Percentiles rank a stretch among this genome's conserved stretches.
Conservation (phyloP, 2,329 filamentous ascomycete species). For the Fusarium pseudonygamai region DNA sequence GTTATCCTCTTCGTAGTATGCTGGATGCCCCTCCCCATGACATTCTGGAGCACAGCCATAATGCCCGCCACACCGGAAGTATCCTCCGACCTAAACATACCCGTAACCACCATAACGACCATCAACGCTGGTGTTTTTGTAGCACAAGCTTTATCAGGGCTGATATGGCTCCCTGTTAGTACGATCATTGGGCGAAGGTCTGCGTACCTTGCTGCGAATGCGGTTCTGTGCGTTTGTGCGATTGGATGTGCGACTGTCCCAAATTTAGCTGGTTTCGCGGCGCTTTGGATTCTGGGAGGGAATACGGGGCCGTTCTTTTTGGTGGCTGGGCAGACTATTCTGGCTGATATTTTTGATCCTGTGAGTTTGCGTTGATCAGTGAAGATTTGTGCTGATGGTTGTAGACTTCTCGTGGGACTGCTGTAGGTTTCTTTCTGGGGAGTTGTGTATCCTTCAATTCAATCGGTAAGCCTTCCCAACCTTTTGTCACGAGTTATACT, state of each 20-base stretch:
- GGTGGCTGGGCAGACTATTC: constrained; percentile 40
- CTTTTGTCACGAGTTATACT: background rate
- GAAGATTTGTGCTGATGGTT: too few species aligned
- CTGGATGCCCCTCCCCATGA: constrained; percentile 44
- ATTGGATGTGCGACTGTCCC: constrained; percentile 35
- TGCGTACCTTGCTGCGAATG: constrained; percentile 40
- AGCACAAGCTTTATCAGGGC: constrained; percentile 36
- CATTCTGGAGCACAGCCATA: constrained; percentile 42
- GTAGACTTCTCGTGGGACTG: constrained; percentile 28
- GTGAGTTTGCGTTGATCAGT: background rate
- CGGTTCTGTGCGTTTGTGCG: constrained; percentile 33
- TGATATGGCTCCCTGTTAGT: constrained; percentile 41
- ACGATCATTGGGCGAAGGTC: constrained; percentile 38
- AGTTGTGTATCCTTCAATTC: constrained; percentile 41
- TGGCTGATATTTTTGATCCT: constrained; percentile 42
- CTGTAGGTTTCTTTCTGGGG: constrained; percentile 41
- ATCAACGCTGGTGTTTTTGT: constrained; percentile 40
- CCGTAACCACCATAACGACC: constrained; percentile 30
- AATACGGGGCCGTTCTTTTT: constrained; percentile 42
- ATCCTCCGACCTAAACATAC: constrained; percentile 20
- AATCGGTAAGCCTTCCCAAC: constrained; percentile 26
- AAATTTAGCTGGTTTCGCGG: constrained; percentile 34
- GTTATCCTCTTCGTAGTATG: constrained; percentile 43
- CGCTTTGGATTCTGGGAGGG: constrained; percentile 39
- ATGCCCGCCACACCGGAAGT: constrained; percentile 39